Evolutionary conservation across 805 yeast species (phyloP).

Genomic region (Candida fluviatilis): DNA sequence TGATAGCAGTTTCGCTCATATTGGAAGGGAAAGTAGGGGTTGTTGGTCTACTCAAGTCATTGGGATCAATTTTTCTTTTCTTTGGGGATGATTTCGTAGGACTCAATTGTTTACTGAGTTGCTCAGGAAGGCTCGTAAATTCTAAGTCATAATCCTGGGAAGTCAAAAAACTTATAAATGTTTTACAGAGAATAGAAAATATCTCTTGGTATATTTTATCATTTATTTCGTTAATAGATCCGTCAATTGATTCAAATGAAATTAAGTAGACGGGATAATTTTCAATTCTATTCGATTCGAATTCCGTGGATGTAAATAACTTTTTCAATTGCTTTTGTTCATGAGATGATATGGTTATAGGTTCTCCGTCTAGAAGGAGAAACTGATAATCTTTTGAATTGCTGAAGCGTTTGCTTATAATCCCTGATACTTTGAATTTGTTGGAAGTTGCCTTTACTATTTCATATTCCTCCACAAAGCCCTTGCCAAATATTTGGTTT

Average conservation of each 20-base stretch:
- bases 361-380: constrained; percentile 42
- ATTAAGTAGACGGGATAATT: constrained; percentile 28
- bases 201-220: constrained; percentile 24
- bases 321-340: constrained; percentile 17
- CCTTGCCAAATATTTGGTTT: constrained; percentile 26
- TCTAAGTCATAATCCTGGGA: constrained; percentile 1
- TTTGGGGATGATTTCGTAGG: constrained; percentile 1
- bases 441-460: constrained; percentile 20
- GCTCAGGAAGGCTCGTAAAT: constrained; percentile 5
- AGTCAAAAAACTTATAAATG: constrained; percentile 13
- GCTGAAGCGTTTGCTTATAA: constrained; percentile 34
- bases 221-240: constrained; percentile 31
- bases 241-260: no score
- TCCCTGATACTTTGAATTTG: constrained; percentile 27
- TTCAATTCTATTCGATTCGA: constrained; percentile 5
- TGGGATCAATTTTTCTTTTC: not conserved
- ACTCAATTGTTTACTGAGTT: not conserved
- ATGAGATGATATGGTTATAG: constrained; percentile 11
- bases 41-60: not conserved
- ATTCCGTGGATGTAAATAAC: constrained; percentile 17
- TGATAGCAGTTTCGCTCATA: not conserved
- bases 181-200: constrained; percentile 20
- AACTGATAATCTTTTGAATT: constrained; percentile 40
- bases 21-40: not conserved
- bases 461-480: constrained; percentile 17